Conservation (phyloP, 1,139 yeast species). For the Candida smagusa region DNA sequence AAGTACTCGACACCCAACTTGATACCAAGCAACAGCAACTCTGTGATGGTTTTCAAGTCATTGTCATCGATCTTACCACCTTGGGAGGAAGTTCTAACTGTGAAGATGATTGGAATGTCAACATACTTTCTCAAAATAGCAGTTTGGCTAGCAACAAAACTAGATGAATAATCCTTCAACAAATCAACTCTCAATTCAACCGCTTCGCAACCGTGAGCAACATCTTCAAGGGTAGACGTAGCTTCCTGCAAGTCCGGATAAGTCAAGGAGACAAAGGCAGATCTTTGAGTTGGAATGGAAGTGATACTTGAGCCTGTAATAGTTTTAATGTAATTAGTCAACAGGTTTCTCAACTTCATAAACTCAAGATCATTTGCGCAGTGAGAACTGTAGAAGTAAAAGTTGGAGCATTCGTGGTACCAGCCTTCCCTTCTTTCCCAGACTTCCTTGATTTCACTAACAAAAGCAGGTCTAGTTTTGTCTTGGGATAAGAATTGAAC, state of each 20-base stretch:
- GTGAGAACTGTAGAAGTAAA: conserved; percentile 73
- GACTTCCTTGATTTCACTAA: conserved; percentile 73
- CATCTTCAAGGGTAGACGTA: conserved; percentile 43
- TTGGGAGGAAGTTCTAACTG: conserved; percentile 73
- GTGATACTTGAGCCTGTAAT: conserved; percentile 57
- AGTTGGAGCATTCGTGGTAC: conserved; percentile 80
- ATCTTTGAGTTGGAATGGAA: conserved; percentile 51
- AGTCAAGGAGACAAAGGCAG: conserved; percentile 74
- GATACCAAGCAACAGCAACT: conserved; percentile 59
- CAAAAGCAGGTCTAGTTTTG: conserved; percentile 83
- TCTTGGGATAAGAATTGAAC: conserved; percentile 71
- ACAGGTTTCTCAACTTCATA: conserved; percentile 53
- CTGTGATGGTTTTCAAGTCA: conserved; percentile 44
- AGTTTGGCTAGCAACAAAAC: conserved; percentile 71
- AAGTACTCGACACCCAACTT: conserved; percentile 61
- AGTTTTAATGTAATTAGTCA: conserved; percentile 54
- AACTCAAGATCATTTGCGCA: conserved; percentile 58
- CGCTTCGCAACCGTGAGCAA: conserved; percentile 71
- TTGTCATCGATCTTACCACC: conserved; percentile 70
- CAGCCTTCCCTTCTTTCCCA: conserved; percentile 80
- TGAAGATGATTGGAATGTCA: conserved; percentile 76
- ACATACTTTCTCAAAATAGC: conserved; percentile 61
- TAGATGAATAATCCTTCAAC: conserved; percentile 46
- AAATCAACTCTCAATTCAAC: conserved; percentile 82
- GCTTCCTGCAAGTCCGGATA: conserved; percentile 51